Base-by-base conservation (phyloP, 2,329 filamentous ascomycete genomes). In the Ophiocordyceps polyrhachis-furcata region DNA sequence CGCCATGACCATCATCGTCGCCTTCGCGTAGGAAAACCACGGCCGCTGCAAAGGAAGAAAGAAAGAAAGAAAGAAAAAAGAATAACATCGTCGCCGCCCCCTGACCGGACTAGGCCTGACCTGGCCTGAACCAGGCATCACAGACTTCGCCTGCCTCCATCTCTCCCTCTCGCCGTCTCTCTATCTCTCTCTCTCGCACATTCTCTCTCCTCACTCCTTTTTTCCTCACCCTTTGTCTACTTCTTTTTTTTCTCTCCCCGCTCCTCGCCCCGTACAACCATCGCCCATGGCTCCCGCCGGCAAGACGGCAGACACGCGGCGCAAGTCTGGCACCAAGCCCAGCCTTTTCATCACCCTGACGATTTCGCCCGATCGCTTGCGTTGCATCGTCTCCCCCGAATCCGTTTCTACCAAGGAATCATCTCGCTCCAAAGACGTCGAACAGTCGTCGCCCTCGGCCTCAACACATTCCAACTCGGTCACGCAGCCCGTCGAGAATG, bases 261-360 rank as follows among this genome's bases (percentile, higher is more conserved):
- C 25, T 14, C n/a, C 25, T n/a, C 21, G 44, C 40, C 31, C 17
- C 43, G 8, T 40, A 31, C 44, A n/a, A 13, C 19, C 38, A 9
- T 20, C 35, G n/a, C n/a, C 49, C 41, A 64, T 64, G 61, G 56
- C 60, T 50, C 58, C 61, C 43, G 47, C 52, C 45, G 52, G 49
- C 53, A 62, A 62, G 48, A 51, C 56, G 41, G 45, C 52, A 44
- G 59, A 63, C 44, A 55, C 52, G 46, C 61, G 62, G 49, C 61
- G 62, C 51, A 64, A 63, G 50, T 63, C 62, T 23, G 57, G 56
- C 47, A 52, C 53, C 53, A 64, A 63, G 49, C 45, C 55, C 19
- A 52, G 47, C 31, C 53, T 67, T 43, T 47, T 76, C 48, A 58
- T 79, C 54, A 76, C 66, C 8, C 58, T 80, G 45, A 71, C 66